Evolutionary conservation across 257 asterid species (phyloP).

Genomic region (Salvia miltiorrhiza): DNA sequence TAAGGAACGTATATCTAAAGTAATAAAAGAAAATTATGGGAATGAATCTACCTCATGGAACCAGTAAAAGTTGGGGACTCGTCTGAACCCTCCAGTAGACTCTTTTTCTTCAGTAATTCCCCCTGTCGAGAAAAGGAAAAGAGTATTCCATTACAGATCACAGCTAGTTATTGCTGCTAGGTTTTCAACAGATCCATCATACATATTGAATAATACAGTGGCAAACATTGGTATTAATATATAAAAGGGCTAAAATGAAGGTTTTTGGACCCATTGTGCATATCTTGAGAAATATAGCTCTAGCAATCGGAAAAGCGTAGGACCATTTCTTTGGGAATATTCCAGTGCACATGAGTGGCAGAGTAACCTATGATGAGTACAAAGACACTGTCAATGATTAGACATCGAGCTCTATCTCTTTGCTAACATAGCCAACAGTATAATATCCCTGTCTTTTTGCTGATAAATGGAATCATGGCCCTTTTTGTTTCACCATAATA

Average conservation of each 20-base stretch:
- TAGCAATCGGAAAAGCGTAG: neutral
- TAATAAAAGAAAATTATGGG: neutral
- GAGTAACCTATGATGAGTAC: neutral
- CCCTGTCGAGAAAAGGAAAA: slow-evolving; percentile 44
- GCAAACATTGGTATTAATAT: neutral
- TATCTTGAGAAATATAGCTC: neutral
- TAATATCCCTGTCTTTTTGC: neutral
- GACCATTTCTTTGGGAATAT: neutral
- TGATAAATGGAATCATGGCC: neutral
- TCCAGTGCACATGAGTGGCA: neutral
- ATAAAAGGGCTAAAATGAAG: neutral
- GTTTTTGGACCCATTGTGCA: neutral
- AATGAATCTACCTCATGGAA: slow-evolving; percentile 39
- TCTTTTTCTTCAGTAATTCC: slow-evolving; percentile 68
- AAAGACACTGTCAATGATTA: neutral
- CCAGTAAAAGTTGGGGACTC: slow-evolving; percentile 41
- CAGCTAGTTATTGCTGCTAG: neutral
- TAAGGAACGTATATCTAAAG: neutral
- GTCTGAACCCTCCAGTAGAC: slow-evolving; percentile 36
- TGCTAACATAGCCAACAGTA: neutral
- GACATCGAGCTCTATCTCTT: neutral
- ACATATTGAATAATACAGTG: neutral
- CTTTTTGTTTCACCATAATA: neutral
- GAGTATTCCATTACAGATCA: neutral
- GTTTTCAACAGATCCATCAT: neutral